A percentile compares a stretch with the other conserved stretches of the same genome.
Conservation (phyloP, 1,139 yeast genomes). For the Suhomyces ambrosiae region DNA sequence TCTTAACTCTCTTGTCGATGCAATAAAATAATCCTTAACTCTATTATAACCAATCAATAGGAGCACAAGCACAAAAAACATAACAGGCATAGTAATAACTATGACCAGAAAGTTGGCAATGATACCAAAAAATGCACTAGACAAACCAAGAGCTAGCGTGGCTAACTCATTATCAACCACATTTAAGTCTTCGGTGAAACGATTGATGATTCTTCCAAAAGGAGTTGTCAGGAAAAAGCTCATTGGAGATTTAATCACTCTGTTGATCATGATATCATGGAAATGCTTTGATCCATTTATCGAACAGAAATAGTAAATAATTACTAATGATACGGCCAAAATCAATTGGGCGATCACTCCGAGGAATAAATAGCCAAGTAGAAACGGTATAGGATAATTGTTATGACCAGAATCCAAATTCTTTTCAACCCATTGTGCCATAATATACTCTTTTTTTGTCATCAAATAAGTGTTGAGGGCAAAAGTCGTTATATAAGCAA, state of each 20-base stretch:
- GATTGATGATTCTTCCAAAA: slow-evolving; percentile 32
- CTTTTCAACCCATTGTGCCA: slow-evolving; percentile 25
- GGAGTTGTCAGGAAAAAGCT: slow-evolving; percentile 37
- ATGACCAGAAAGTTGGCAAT: slow-evolving; percentile 33
- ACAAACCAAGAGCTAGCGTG: too few species aligned
- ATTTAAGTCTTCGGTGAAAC: slow-evolving; percentile 35
- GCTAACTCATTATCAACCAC: too few species aligned
- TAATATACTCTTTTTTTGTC: neutral
- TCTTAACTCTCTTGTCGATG: slow-evolving; percentile 42
- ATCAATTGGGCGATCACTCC: slow-evolving; percentile 27
- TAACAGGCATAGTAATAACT: slow-evolving; percentile 35
- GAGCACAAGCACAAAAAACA: slow-evolving; percentile 29
- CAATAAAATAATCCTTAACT: slow-evolving; percentile 32
- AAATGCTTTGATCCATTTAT: slow-evolving; percentile 27
- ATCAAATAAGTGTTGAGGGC: slow-evolving; percentile 26
- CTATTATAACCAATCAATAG: slow-evolving; percentile 31
- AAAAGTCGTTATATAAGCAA: slow-evolving; percentile 23
- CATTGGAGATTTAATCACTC: slow-evolving; percentile 34
- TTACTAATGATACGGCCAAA: slow-evolving; percentile 24
- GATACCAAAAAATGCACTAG: too few species aligned
- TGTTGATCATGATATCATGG: slow-evolving; percentile 29
- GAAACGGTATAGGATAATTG: slow-evolving; percentile 20
- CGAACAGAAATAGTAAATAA: slow-evolving; percentile 31
- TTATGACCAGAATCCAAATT: slow-evolving; percentile 27
- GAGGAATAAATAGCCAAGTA: slow-evolving; percentile 22